Evolutionary conservation across 2,329 filamentous ascomycete species (phyloP).

Genomic region (Alternaria arbusti): DNA sequence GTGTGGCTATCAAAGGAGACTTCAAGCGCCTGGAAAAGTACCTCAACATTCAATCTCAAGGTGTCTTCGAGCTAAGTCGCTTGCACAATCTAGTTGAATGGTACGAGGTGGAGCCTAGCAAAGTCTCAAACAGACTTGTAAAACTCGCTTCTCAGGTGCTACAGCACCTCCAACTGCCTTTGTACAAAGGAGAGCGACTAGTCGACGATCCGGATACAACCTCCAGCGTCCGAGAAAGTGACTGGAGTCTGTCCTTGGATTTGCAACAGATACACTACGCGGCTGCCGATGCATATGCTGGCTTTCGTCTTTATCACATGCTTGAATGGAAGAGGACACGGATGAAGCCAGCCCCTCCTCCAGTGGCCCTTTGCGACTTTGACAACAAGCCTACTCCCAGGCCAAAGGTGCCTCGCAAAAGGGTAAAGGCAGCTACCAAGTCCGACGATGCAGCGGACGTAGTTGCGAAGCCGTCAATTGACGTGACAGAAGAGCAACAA

Average conservation of each 20-base stretch:
- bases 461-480: constrained; percentile 14
- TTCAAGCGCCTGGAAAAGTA: constrained; percentile 70
- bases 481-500: constrained; percentile 24
- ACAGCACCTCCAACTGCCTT: constrained; percentile 73
- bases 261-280: constrained; percentile 73
- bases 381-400: constrained; percentile 48
- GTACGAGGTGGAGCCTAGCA: constrained; percentile 62
- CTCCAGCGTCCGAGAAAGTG: constrained; percentile 67
- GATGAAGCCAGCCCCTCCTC: constrained; percentile 73
- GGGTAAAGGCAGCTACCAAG: constrained; percentile 10
- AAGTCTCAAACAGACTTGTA: constrained; percentile 63
- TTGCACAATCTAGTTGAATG: constrained; percentile 74
- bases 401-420: constrained; percentile 15
- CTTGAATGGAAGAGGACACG: constrained; percentile 72
- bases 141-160: constrained; percentile 73
- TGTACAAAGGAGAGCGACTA: constrained; percentile 73
- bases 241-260: constrained; percentile 72
- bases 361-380: constrained; percentile 72
- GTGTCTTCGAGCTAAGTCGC: constrained; percentile 83
- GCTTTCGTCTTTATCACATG: constrained; percentile 74
- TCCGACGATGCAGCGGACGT: constrained; percentile 8
- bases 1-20: constrained; percentile 73
- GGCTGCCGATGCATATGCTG: constrained; percentile 85
- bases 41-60: constrained; percentile 64
- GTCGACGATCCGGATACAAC: constrained; percentile 24